These are phyloP conservation scores for Lichtheimia ramosa DNA, from an alignment of 371 early-diverging fungal species.

Conservation along the genomic window DNA sequence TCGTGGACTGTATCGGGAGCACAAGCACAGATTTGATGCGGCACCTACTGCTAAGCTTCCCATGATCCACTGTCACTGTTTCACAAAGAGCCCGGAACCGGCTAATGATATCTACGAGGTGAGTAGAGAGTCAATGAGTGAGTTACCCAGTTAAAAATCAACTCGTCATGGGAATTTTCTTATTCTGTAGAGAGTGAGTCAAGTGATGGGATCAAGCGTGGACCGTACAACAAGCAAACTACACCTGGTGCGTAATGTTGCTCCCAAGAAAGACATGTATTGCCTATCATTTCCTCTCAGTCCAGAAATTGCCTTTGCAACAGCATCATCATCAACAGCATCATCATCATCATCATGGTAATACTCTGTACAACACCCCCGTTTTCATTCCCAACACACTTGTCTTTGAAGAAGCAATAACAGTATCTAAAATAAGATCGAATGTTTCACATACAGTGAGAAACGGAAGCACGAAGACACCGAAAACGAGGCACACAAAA, in stretches of 20 bases:
- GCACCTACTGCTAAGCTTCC: slow-evolving; percentile 62
- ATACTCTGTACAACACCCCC: too few species aligned
- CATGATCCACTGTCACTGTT: slow-evolving; percentile 93
- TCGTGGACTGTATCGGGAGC: slow-evolving; percentile 64
- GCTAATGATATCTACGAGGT: slow-evolving; percentile 71
- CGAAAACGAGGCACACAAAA: slow-evolving; percentile 3
- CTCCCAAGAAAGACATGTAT: slow-evolving; percentile 98
- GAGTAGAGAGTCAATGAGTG: neutral
- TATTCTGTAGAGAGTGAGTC: slow-evolving; percentile 53
- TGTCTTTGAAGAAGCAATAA: too few species aligned
- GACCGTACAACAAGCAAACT: slow-evolving; percentile 50
- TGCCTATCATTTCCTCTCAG: slow-evolving; percentile 86
- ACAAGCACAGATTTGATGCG: slow-evolving; percentile 30
- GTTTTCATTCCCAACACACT: too few species aligned
- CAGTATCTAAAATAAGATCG: slow-evolving; percentile 4
- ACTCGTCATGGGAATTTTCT: slow-evolving; percentile 3
- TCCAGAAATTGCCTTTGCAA: slow-evolving; percentile 55
- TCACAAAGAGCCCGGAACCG: slow-evolving; percentile 80
- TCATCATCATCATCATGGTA: neutral
- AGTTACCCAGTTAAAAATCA: slow-evolving; percentile 8
- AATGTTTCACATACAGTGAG: neutral
- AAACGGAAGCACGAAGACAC: slow-evolving; percentile 1
- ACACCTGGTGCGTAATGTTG: slow-evolving; percentile 89
- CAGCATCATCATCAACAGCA: slow-evolving; percentile 1
- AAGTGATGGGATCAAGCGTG: slow-evolving; percentile 46